phyloP scores from a whole-genome alignment of 148 eudicot genomes.

The Amaranthus hypochondriacus region DNA sequence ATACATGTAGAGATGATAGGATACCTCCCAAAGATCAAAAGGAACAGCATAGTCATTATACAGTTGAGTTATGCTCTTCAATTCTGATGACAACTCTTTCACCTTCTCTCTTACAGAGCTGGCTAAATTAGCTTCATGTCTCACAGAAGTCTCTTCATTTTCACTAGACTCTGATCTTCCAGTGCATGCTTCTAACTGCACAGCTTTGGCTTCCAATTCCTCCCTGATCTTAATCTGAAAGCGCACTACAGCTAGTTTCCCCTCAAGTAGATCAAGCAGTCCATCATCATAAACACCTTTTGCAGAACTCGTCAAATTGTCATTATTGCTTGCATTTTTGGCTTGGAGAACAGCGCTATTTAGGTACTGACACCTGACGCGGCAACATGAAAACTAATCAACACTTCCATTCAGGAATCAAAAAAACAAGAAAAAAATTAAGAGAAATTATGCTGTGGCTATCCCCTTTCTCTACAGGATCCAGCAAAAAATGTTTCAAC shows the following conservation, averaged over 20 bases:
- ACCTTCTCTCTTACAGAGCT: conserved; percentile 49
- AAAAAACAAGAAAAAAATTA: background rate
- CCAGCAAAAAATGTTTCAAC: conserved; percentile 1
- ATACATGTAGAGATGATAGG: background rate
- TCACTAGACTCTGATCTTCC: conserved; percentile 55
- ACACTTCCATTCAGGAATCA: background rate
- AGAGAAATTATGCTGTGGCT: background rate
- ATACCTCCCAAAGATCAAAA: conserved; percentile 97
- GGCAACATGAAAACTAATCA: background rate
- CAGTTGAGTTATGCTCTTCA: conserved; percentile 83
- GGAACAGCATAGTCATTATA: conserved; percentile 97
- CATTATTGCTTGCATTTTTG: conserved; percentile 61
- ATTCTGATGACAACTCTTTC: conserved; percentile 75
- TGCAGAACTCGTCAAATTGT: conserved; percentile 39
- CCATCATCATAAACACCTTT: conserved; percentile 69
- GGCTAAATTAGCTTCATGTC: conserved; percentile 37
- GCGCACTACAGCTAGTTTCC: conserved; percentile 89
- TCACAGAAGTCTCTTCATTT: conserved; percentile 36
- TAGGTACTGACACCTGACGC: conserved; percentile 82
- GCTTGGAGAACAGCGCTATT: conserved; percentile 96
- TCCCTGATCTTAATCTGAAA: conserved; percentile 85
- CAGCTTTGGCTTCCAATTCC: conserved; percentile 56
- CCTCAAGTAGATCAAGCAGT: conserved; percentile 88
- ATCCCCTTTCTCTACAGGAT: background rate
- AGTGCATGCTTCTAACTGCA: conserved; percentile 47